A percentile compares a stretch with the other conserved stretches of the same genome.
Conservation (phyloP, 495 filamentous ascomycete genomes). For the Penicillium argentinense region DNA sequence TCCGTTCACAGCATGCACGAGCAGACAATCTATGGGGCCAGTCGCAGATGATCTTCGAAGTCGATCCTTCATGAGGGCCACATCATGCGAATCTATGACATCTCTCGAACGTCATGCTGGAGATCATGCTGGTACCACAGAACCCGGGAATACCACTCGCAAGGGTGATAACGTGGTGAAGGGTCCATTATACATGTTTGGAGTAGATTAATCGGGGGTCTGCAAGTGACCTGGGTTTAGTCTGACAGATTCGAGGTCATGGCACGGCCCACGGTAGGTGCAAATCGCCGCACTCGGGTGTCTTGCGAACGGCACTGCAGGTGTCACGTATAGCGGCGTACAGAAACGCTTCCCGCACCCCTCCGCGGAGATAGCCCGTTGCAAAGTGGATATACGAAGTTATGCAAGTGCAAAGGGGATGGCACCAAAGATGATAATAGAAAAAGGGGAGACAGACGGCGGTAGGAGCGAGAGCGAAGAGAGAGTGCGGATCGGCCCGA, state of each 20-base stretch:
- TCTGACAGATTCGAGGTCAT: neutral
- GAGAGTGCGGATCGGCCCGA: neutral
- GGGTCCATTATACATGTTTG: neutral
- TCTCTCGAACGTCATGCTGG: too few relatives aligned
- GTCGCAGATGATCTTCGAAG: too few relatives aligned
- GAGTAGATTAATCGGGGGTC: neutral
- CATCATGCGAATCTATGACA: too few relatives aligned
- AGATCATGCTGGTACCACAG: too few relatives aligned
- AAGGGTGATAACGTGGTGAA: too few relatives aligned
- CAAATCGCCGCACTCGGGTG: neutral
- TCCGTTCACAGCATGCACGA: too few relatives aligned
- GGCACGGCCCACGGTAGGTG: neutral
- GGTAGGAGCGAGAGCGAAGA: neutral
- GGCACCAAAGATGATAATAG: neutral
- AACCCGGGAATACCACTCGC: too few relatives aligned
- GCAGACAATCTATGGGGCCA: too few relatives aligned
- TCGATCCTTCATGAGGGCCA: too few relatives aligned
- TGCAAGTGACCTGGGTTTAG: neutral
- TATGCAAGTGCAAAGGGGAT: neutral
- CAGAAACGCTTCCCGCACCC: neutral
- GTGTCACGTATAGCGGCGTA: conserved; percentile 11
- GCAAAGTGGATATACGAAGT: conserved; percentile 9
- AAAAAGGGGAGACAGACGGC: neutral
- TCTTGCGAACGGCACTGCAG: conserved; percentile 16
- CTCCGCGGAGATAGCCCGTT: conserved; percentile 1